Conservation (phyloP, 371 early-diverging fungal genomes). For the Apophysomyces trapeziformis region DNA sequence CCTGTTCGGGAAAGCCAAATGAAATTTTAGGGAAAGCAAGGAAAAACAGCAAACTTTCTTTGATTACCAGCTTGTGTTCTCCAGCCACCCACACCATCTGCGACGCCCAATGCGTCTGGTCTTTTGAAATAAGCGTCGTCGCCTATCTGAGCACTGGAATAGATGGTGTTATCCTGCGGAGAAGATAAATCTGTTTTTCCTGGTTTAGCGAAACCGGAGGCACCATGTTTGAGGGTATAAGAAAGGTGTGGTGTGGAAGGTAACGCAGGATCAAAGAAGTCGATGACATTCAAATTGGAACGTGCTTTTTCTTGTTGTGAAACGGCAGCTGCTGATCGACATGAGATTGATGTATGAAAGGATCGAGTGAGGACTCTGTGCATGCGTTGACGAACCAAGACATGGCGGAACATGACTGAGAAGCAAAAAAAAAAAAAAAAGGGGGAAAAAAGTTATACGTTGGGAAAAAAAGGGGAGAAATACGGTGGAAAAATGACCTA, state of each 20-base stretch:
- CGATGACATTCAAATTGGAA: slow-evolving; percentile 45
- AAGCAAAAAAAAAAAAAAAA: no score
- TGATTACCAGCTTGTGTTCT: slow-evolving; percentile 48
- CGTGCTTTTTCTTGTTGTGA: slow-evolving; percentile 30
- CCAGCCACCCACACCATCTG: slow-evolving; percentile 90
- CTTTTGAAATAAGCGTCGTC: slow-evolving; percentile 85
- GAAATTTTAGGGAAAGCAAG: not conserved
- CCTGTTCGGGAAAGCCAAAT: slow-evolving; percentile 38
- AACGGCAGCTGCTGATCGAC: slow-evolving; percentile 31
- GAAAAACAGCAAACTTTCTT: not conserved
- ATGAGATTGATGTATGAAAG: not conserved
- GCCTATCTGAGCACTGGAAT: slow-evolving; percentile 79
- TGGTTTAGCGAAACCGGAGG: slow-evolving; percentile 80
- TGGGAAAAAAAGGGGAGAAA: no score
- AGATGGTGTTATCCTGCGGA: slow-evolving; percentile 73
- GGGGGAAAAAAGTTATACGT: not conserved
- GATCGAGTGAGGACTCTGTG: not conserved
- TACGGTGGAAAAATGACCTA: not conserved
- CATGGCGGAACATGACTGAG: slow-evolving; percentile 5
- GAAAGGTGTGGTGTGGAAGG: slow-evolving; percentile 30
- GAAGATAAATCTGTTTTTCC: slow-evolving; percentile 35
- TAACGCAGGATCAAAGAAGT: slow-evolving; percentile 49
- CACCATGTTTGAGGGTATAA: slow-evolving; percentile 72
- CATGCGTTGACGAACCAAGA: not conserved
- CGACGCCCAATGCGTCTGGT: slow-evolving; percentile 79